Evolutionary conservation across 1,139 yeast species (phyloP).

Genomic region (Pichia sp.): DNA sequence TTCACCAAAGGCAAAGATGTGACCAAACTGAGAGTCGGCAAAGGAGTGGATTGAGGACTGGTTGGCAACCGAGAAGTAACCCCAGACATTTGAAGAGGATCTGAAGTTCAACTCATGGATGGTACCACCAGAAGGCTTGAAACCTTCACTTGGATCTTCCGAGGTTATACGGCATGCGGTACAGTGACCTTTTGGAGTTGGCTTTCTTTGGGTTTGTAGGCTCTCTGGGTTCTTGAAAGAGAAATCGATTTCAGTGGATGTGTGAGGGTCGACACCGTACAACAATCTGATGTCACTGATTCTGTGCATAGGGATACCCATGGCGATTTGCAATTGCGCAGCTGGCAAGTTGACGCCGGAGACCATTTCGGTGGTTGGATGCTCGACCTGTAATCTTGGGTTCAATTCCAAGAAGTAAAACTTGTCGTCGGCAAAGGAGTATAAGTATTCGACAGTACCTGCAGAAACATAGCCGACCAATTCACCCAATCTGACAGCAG

Average conservation of each 20-base stretch:
- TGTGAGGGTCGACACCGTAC: conserved; percentile 95
- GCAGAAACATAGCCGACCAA: conserved; percentile 97
- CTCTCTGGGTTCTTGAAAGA: conserved; percentile 75
- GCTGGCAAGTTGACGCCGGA: conserved; percentile 97
- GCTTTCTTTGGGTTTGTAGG: conserved; percentile 77
- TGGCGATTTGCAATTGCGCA: conserved; percentile 96
- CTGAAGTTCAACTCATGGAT: conserved; percentile 94
- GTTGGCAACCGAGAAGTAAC: conserved; percentile 95
- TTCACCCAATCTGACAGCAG: conserved; percentile 94
- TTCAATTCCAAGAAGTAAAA: conserved; percentile 93
- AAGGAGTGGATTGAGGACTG: conserved; percentile 97
- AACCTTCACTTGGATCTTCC: conserved; percentile 98
- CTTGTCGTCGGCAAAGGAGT: conserved; percentile 89
- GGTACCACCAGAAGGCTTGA: conserved; percentile 97
- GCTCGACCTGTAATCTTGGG: conserved; percentile 98
- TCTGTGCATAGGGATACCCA: conserved; percentile 98
- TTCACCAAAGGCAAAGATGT: conserved; percentile 97
- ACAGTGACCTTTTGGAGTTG: conserved; percentile 95
- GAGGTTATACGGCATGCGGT: conserved; percentile 99
- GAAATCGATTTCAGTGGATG: conserved; percentile 85
- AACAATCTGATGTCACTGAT: conserved; percentile 86
- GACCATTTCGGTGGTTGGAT: conserved; percentile 99
- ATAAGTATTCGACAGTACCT: conserved; percentile 96
- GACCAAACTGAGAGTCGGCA: conserved; percentile 98
- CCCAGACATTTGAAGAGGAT: conserved; percentile 98